These are phyloP conservation scores for Zygosaccharomyces pseudobailii DNA, from an alignment of 1,139 yeast species.

Conservation along the genomic window DNA sequence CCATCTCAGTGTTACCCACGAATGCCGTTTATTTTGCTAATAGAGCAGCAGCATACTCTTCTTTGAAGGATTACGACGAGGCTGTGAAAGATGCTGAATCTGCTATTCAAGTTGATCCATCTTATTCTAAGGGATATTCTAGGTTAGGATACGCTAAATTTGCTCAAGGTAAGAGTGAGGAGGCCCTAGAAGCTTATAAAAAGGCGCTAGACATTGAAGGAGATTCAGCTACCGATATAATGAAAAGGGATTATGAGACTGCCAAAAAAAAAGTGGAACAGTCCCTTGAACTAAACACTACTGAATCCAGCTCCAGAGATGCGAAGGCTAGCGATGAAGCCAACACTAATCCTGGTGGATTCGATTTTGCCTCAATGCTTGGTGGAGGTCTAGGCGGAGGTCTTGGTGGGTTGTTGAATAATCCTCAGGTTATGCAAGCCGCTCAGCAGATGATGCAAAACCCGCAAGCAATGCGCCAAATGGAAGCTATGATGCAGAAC, in stretches of 20 bases:
- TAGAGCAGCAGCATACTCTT: conserved; percentile 95
- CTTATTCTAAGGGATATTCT: conserved; percentile 88
- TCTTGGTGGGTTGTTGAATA: conserved; percentile 71
- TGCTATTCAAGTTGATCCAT: conserved; percentile 74
- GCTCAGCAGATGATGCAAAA: conserved; percentile 92
- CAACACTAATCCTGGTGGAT: conserved; percentile 54
- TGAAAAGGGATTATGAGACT: conserved; percentile 90
- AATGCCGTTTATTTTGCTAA: conserved; percentile 87
- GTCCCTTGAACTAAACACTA: conserved; percentile 46
- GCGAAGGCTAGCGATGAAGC: conserved; percentile 9
- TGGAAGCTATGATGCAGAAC: conserved; percentile 71
- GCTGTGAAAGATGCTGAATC: conserved; percentile 81
- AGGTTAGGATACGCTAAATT: conserved; percentile 91
- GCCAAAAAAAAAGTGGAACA: conserved; percentile 83
- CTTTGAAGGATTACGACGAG: conserved; percentile 62
- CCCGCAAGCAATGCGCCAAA: conserved; percentile 69
- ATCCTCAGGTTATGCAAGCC: conserved; percentile 88
- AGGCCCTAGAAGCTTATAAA: conserved; percentile 85
- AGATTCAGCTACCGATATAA: conserved; percentile 74
- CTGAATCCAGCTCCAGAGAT: conserved; percentile 3
- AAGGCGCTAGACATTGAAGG: conserved; percentile 87
- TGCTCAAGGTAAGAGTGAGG: conserved; percentile 85
- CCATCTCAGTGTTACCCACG: conserved; percentile 63
- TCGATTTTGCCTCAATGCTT: conserved; percentile 62
- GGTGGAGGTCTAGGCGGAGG: conserved; percentile 61